Conservation (phyloP, 2,329 filamentous ascomycete genomes). For the Sporothrix brunneoviolacea region DNA sequence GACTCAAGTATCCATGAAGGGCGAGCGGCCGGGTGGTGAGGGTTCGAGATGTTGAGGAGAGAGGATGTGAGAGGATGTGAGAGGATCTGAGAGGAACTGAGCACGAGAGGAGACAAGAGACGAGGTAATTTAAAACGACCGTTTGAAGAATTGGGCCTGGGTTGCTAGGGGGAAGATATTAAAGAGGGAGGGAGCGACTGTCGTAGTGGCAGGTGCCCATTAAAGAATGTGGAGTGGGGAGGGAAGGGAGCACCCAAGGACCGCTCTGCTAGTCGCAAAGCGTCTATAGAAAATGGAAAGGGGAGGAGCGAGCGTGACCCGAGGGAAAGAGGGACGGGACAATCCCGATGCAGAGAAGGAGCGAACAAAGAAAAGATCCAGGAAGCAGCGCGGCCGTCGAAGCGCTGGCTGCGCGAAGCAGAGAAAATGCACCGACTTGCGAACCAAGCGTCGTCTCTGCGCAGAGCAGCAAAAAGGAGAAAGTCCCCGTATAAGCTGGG, state of each 20-base stretch:
- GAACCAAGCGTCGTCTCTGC: too few relatives aligned
- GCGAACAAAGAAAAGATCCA: background rate
- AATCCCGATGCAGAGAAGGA: background rate
- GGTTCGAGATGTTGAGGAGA: too few relatives aligned
- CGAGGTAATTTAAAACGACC: slow-evolving; percentile 1
- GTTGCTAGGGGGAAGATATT: slow-evolving; percentile 10
- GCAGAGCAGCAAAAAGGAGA: too few relatives aligned
- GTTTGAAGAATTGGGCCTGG: background rate
- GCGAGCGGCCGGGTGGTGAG: too few relatives aligned
- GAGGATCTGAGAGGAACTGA: background rate
- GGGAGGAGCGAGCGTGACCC: slow-evolving; percentile 3
- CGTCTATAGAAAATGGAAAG: too few relatives aligned
- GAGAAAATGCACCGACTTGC: too few relatives aligned
- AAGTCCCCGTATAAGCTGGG: background rate
- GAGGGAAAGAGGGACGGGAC: background rate
- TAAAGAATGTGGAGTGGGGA: slow-evolving; percentile 9
- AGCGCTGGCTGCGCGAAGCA: too few relatives aligned
- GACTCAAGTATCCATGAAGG: slow-evolving; percentile 6
- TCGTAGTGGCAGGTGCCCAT: background rate
- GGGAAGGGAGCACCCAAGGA: background rate
- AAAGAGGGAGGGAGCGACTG: background rate
- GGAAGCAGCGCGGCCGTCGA: too few relatives aligned
- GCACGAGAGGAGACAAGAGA: background rate
- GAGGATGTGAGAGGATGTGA: background rate
- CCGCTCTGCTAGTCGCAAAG: too few relatives aligned